Evolutionary conservation across 139 green algal species (phyloP).

Genomic region (Desmodesmus armatus): DNA sequence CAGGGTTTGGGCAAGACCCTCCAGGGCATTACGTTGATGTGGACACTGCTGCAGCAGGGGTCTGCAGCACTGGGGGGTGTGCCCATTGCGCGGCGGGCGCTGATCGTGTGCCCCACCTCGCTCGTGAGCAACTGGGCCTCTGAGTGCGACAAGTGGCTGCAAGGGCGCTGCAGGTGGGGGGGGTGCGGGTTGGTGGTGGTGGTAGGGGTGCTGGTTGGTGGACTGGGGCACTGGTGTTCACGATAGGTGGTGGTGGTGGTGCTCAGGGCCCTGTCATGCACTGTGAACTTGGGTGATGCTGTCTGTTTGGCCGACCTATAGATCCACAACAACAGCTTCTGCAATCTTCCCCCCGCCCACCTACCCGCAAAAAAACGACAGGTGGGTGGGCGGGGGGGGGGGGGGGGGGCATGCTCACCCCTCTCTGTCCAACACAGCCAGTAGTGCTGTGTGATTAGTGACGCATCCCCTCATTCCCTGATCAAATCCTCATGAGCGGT

Average conservation of each 20-base stretch:
- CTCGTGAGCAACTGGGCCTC: conserved; percentile 98
- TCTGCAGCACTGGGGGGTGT: conserved; percentile 45
- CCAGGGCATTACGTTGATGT: conserved; percentile 95
- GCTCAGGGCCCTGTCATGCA: not conserved
- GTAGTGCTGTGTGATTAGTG: too few species aligned
- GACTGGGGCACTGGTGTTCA: not conserved
- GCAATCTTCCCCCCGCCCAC: too few species aligned
- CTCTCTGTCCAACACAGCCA: too few species aligned
- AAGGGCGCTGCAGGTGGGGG: conserved; percentile 63
- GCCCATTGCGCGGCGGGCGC: conserved; percentile 63
- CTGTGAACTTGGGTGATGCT: too few species aligned
- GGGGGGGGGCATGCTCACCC: too few species aligned
- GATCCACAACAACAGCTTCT: too few species aligned
- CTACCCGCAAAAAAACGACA: too few species aligned
- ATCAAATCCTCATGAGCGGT: too few species aligned
- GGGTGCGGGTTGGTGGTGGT: not conserved
- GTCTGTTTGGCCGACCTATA: not conserved
- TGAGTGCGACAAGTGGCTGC: conserved; percentile 97
- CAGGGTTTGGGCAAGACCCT: conserved; percentile 92
- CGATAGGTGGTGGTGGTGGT: too few species aligned
- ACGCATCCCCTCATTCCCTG: too few species aligned
- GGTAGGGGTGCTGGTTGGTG: not conserved
- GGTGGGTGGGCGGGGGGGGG: too few species aligned
- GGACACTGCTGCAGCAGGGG: conserved; percentile 89
- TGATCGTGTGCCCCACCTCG: conserved; percentile 98